Base-by-base conservation (phyloP, 2,329 filamentous ascomycete species). In the Berkeleyomyces rouxiae region DNA sequence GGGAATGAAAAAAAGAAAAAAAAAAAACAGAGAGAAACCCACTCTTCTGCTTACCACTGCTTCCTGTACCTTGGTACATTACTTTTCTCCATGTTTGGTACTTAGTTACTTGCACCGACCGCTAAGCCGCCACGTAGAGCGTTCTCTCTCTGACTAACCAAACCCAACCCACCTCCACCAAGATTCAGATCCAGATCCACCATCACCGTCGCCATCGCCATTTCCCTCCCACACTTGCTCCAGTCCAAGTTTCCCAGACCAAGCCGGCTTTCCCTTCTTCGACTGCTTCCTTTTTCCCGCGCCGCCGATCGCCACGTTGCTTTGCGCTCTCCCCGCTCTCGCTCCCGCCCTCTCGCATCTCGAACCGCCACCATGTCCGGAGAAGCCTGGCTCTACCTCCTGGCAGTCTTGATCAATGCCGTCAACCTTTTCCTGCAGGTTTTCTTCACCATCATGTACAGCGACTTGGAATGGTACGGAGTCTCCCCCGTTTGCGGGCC, bases 361-460 rank as follows among this genome's bases (percentile, higher is more conserved):
- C 11, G 39, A 58, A 58, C 36, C 37, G 40, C 59, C 59, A 67
- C 58, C 68, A 96, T 96, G 91, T 96, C 91, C 72, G 91, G 91
- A 76, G 91, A 96, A 83, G 91, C 91, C 75, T 96, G 93, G 93
- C 81, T 99, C 74, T 99, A 95, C 80, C 85, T 99, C 71, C 82
- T 99, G 77, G 86, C 92, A 77, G 95, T 99, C 76, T 83, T 99
- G 74, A 95, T 99, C 81, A 99, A 99, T 80, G 93, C 93, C 79
- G 91, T 99, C 84, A 99, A 99, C 81, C 83, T 99, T 72, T 99
- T 99, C 77, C 82, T 99, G 64, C 95, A 99, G 79, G 93, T 99
- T 70, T 99, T 99, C 83, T 99, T 99, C 80, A 99, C 93, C 64
- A 99, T 99, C 73, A 99, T 99, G 95, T 99, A 97, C 79, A 96